These are phyloP conservation scores for Chalciporus chontae DNA, from an alignment of 768 basidiomycete genomes.

Conservation along the genomic window DNA sequence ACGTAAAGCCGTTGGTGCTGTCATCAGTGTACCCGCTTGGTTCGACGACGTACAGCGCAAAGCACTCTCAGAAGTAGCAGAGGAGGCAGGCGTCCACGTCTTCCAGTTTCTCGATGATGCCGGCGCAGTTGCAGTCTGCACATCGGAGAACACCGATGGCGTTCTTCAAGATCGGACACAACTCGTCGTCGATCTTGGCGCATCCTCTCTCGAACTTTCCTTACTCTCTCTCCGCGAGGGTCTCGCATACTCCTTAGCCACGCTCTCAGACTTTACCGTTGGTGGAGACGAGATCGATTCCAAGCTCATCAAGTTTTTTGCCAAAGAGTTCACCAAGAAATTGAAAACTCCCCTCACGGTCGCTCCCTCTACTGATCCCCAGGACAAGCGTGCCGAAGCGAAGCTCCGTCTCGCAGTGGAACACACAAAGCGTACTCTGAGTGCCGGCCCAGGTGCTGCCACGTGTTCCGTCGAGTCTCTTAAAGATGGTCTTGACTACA, in stretches of 20 bases:
- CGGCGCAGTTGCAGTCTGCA: conserved; percentile 62
- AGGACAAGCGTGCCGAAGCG: conserved; percentile 85
- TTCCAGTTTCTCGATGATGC: conserved; percentile 87
- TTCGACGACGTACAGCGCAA: conserved; percentile 66
- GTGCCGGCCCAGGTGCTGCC: conserved; percentile 81
- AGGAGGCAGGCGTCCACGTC: conserved; percentile 78
- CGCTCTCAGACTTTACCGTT: conserved; percentile 41
- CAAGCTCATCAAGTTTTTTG: conserved; percentile 85
- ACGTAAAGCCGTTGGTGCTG: conserved; percentile 70
- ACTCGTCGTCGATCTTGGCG: conserved; percentile 78
- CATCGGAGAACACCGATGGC: conserved; percentile 42
- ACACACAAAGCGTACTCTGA: conserved; percentile 90
- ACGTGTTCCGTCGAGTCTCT: conserved; percentile 92
- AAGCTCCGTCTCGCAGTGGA: conserved; percentile 91
- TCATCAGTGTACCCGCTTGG: conserved; percentile 76
- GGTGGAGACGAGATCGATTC: conserved; percentile 76
- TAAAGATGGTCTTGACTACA: conserved; percentile 91
- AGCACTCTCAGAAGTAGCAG: conserved; percentile 71
- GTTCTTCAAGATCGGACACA: conserved; percentile 65
- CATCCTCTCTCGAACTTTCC: conserved; percentile 65
- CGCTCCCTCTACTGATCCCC: conserved; percentile 50
- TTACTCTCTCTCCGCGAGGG: conserved; percentile 74
- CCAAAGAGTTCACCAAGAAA: conserved; percentile 96
- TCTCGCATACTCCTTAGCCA: conserved; percentile 62
- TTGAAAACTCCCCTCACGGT: conserved; percentile 73